These are phyloP conservation scores for Stephania yunnanensis DNA, from an alignment of 164 flowering plant species.

Conservation along the genomic window DNA sequence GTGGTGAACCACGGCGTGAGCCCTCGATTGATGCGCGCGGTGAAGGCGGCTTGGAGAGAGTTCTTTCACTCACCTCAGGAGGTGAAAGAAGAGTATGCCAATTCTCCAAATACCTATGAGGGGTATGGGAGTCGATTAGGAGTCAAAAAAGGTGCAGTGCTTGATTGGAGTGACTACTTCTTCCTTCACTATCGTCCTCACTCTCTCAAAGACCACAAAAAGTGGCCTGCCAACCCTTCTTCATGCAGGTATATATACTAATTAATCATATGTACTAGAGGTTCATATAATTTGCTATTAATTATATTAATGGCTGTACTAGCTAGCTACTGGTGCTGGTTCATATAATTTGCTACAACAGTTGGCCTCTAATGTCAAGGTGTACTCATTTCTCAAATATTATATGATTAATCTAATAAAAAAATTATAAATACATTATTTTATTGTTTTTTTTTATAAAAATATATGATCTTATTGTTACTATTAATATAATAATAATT, in stretches of 20 bases:
- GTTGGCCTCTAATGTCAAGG: no score
- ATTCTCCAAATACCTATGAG: slow-evolving; percentile 60
- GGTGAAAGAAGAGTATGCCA: slow-evolving; percentile 54
- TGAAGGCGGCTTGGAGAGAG: slow-evolving; percentile 49
- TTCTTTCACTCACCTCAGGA: slow-evolving; percentile 62
- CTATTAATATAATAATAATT: no score
- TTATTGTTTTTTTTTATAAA: background rate
- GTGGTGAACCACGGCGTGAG: slow-evolving; percentile 72
- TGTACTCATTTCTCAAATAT: background rate
- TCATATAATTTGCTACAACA: no score
- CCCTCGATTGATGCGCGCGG: slow-evolving; percentile 42
- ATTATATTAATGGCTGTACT: no score
- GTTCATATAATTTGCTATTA: no score
- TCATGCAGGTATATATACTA: slow-evolving; percentile 39
- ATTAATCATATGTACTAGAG: no score
- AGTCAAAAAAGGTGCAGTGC: slow-evolving; percentile 52
- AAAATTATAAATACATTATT: background rate
- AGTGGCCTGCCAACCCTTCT: slow-evolving; percentile 60
- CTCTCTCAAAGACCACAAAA: slow-evolving; percentile 27
- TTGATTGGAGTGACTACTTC: slow-evolving; percentile 88
- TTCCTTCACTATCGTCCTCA: slow-evolving; percentile 54
- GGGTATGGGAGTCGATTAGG: slow-evolving; percentile 89
- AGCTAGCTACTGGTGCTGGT: background rate
- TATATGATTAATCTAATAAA: no score
- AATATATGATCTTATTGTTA: no score